These are phyloP conservation scores for Rhizopogon vesiculosus DNA, from an alignment of 768 basidiomycete genomes.

Conservation along the genomic window DNA sequence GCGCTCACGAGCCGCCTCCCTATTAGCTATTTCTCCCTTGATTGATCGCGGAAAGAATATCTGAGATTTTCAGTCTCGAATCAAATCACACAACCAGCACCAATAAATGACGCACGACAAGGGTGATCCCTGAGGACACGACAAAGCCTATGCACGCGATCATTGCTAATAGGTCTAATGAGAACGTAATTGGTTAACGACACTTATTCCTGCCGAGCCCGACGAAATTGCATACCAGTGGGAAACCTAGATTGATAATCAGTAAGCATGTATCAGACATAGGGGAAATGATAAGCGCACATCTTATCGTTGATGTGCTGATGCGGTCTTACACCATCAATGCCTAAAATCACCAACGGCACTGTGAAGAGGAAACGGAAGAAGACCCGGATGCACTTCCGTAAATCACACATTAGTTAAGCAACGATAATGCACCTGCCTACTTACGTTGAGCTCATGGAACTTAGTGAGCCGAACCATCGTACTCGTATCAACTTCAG, in stretches of 20 bases:
- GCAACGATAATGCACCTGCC: background rate
- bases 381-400: conserved; percentile 60
- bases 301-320: conserved; percentile 60
- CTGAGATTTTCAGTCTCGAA: conserved; percentile 27
- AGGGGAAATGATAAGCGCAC: conserved; percentile 22
- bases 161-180: conserved; percentile 54
- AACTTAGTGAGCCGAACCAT: conserved; percentile 75
- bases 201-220: background rate
- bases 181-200: conserved; percentile 12
- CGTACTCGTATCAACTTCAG: conserved; percentile 61
- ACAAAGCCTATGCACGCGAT: conserved; percentile 54
- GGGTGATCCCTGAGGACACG: conserved; percentile 70
- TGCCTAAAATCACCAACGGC: conserved; percentile 59
- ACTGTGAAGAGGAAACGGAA: conserved; percentile 72
- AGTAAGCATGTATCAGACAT: background rate
- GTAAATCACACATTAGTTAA: background rate
- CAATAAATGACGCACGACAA: conserved; percentile 46
- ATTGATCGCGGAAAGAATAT: conserved; percentile 84
- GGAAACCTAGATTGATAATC: conserved; percentile 16
- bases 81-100: background rate
- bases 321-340: conserved; percentile 63
- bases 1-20: conserved; percentile 35
- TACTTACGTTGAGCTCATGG: conserved; percentile 74
- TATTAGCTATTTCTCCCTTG: conserved; percentile 54
- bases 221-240: conserved; percentile 4